Evolutionary conservation across 2,329 filamentous ascomycete genomes (phyloP).

Genomic region (Didymella sp.): DNA sequence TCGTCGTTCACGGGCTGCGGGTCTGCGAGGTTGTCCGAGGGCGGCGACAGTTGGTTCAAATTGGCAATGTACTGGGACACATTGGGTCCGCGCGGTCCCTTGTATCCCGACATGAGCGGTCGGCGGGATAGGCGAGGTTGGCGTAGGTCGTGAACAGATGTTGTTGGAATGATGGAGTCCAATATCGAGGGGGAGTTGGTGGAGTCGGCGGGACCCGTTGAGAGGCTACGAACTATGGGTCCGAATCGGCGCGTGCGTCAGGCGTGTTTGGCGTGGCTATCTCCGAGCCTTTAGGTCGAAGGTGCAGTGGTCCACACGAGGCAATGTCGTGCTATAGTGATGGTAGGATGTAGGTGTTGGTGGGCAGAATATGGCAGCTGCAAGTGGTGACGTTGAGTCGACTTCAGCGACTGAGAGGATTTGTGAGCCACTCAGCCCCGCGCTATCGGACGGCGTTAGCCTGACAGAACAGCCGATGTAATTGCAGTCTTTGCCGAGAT

Average conservation of each 20-base stretch:
- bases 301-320: constrained; percentile 1
- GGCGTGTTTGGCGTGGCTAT: constrained; percentile 5
- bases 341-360: constrained; percentile 1
- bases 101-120: constrained; percentile 72
- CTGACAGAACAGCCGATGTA: constrained; percentile 15
- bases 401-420: constrained; percentile 16
- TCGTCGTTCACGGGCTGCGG: constrained; percentile 53
- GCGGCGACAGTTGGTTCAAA: constrained; percentile 72
- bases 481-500: constrained; percentile 18
- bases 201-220: constrained; percentile 18
- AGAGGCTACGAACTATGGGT: constrained; percentile 17
- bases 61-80: constrained; percentile 89
- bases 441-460: constrained; percentile 13
- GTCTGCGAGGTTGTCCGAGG: constrained; percentile 38
- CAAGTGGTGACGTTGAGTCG: constrained; percentile 22
- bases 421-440: constrained; percentile 22
- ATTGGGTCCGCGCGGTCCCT: constrained; percentile 80
- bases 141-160: constrained; percentile 15
- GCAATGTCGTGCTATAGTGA: constrained; percentile 4
- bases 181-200: constrained; percentile 27
- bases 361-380: constrained; percentile 9
- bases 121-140: constrained; percentile 14
- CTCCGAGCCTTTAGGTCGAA: neutral
- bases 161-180: constrained; percentile 24
- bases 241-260: constrained; percentile 27